These are phyloP conservation scores for Metschnikowia gelsemii DNA, from an alignment of 805 yeast species.

Conservation along the genomic window DNA sequence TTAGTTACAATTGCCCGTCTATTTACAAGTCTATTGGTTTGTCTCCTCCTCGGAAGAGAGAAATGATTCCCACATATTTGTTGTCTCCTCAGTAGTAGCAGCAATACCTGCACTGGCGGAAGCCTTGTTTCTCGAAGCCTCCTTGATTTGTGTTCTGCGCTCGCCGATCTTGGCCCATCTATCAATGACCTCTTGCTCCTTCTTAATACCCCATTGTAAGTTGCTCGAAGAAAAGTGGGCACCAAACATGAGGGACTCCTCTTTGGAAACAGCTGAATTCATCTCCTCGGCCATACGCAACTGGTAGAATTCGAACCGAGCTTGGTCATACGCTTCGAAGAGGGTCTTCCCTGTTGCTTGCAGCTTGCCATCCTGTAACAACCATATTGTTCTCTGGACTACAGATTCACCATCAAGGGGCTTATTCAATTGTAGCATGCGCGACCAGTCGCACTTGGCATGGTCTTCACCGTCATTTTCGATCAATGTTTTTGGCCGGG, in stretches of 20 bases:
- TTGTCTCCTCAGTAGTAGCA: slow-evolving; percentile 19
- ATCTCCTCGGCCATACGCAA: slow-evolving; percentile 82
- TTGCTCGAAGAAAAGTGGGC: slow-evolving; percentile 63
- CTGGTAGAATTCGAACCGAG: slow-evolving; percentile 85
- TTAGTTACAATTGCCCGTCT: slow-evolving; percentile 5
- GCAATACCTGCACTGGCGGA: slow-evolving; percentile 22
- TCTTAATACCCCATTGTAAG: slow-evolving; percentile 64
- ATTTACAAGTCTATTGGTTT: slow-evolving; percentile 13
- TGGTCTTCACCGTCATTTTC: slow-evolving; percentile 69
- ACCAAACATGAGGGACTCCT: slow-evolving; percentile 86
- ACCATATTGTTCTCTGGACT: slow-evolving; percentile 45
- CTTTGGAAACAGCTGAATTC: slow-evolving; percentile 67
- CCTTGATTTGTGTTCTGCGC: slow-evolving; percentile 55
- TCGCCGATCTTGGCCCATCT: slow-evolving; percentile 73
- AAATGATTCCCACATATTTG: slow-evolving; percentile 26
- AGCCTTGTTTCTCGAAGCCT: slow-evolving; percentile 40
- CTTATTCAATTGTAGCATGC: slow-evolving; percentile 66
- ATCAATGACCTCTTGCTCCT: slow-evolving; percentile 69
- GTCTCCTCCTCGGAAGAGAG: slow-evolving; percentile 21
- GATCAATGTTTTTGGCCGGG: slow-evolving; percentile 79
- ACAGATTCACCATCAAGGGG: slow-evolving; percentile 81
- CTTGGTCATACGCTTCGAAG: slow-evolving; percentile 75
- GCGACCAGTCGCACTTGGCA: slow-evolving; percentile 69
- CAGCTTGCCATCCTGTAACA: slow-evolving; percentile 27
- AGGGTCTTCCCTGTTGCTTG: slow-evolving; percentile 29